A percentile compares a stretch with the other conserved stretches of the same genome.
These are phyloP conservation scores for Tephrocybe sp. DNA, from an alignment of 768 basidiomycete genomes.

Conservation along the genomic window DNA sequence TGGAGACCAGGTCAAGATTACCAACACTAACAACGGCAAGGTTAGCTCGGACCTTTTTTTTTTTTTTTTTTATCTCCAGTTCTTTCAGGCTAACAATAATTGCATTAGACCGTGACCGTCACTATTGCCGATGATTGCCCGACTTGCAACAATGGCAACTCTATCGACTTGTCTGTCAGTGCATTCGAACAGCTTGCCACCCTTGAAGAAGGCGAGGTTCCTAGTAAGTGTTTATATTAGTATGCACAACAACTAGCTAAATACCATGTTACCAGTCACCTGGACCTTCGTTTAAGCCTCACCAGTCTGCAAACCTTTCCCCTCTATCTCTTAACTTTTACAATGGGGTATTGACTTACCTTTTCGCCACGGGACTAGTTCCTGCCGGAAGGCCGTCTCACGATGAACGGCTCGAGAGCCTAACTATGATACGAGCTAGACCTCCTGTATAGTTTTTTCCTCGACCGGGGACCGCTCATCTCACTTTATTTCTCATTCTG, in stretches of 20 bases:
- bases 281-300: constrained; percentile 36
- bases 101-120: constrained; percentile 49
- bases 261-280: constrained; percentile 26
- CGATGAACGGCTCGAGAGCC: constrained; percentile 17
- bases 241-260: neutral
- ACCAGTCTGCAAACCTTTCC: constrained; percentile 15
- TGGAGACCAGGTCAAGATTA: constrained; percentile 63
- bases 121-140: constrained; percentile 83
- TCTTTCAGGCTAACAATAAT: constrained; percentile 2
- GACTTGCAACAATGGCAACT: constrained; percentile 63
- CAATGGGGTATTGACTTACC: constrained; percentile 6
- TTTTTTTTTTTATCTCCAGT: neutral
- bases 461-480: constrained; percentile 20
- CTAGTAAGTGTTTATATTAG: constrained; percentile 44
- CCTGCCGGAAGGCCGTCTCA: constrained; percentile 1
- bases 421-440: constrained; percentile 16
- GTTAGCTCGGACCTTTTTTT: constrained; percentile 20
- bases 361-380: constrained; percentile 8
- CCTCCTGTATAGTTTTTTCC: constrained; percentile 14
- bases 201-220: constrained; percentile 50
- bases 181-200: constrained; percentile 65
- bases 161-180: constrained; percentile 70
- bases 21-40: constrained; percentile 58
- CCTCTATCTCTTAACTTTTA: neutral
- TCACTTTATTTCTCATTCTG: constrained; percentile 1